Conservation (phyloP, 345 rosid species). For the Schrenkiella parvula region DNA sequence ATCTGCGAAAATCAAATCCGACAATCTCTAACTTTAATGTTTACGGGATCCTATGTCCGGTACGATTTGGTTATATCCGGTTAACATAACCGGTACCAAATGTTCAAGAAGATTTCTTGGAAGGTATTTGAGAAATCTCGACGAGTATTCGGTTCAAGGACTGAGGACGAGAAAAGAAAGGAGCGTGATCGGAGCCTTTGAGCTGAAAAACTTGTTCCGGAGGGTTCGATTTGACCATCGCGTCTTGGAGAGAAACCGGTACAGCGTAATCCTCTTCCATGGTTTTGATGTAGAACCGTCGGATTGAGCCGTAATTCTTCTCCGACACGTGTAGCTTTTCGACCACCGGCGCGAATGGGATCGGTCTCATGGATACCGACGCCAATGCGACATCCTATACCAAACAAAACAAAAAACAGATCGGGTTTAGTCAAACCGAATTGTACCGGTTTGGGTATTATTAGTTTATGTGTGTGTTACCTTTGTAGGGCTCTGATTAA, state of each 20-base stretch:
- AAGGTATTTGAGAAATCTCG: conserved; percentile 47
- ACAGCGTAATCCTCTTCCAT: conserved; percentile 47
- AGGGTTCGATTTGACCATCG: conserved; percentile 49
- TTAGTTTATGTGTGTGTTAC: conserved; percentile 29
- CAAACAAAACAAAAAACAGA: neutral
- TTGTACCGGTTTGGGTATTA: neutral
- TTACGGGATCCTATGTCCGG: conserved; percentile 30
- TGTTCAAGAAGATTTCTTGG: conserved; percentile 25
- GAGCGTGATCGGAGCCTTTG: conserved; percentile 73
- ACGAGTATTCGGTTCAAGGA: conserved; percentile 49
- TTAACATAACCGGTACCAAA: conserved; percentile 4
- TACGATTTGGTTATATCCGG: neutral
- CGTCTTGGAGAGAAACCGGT: conserved; percentile 46
- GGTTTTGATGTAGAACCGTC: conserved; percentile 58
- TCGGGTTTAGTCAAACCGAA: conserved; percentile 1
- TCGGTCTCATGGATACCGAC: conserved; percentile 88
- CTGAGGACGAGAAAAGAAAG: conserved; percentile 71
- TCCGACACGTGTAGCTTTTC: conserved; percentile 71
- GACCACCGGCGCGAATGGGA: conserved; percentile 84
- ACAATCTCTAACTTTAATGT: conserved; percentile 5
- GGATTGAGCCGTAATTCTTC: conserved; percentile 48
- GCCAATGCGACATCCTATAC: conserved; percentile 92
- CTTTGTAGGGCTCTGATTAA: conserved; percentile 88
- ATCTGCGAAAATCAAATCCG: conserved; percentile 7
- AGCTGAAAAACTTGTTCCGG: conserved; percentile 55